A percentile compares a stretch with the other conserved stretches of the same genome.
phyloP scores from a whole-genome alignment of 2,329 filamentous ascomycete species.

The Beauveria asiatica region DNA sequence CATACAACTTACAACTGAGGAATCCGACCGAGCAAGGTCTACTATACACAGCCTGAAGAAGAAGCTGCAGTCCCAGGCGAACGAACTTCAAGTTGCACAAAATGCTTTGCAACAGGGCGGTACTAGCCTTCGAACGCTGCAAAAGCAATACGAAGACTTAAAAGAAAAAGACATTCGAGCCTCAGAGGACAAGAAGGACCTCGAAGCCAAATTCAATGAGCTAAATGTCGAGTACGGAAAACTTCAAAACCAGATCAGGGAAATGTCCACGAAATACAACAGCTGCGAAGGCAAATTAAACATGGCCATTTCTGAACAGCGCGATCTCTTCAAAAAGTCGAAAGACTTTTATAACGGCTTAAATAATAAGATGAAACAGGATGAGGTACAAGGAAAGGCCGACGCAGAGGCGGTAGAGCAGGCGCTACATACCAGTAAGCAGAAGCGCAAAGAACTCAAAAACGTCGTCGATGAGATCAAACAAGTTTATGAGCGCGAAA shows the following conservation, averaged over 20 bases:
- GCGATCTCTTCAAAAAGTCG: slow-evolving; percentile 9
- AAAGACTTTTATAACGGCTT: slow-evolving; percentile 2
- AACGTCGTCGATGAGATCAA: background rate
- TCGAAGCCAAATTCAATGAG: slow-evolving; percentile 9
- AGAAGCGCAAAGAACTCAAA: slow-evolving; percentile 1
- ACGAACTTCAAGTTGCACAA: slow-evolving; percentile 19
- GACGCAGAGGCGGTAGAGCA: background rate
- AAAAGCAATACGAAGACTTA: background rate
- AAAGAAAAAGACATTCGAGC: background rate
- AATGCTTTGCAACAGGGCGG: background rate
- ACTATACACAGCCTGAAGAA: slow-evolving; percentile 7
- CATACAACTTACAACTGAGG: slow-evolving; percentile 8
- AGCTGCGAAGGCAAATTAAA: background rate
- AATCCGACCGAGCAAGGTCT: slow-evolving; percentile 9
- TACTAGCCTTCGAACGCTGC: background rate
- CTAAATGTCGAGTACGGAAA: slow-evolving; percentile 2
- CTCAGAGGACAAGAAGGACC: background rate
- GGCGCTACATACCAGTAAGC: background rate
- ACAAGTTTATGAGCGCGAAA: background rate
- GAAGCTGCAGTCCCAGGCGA: slow-evolving; percentile 1
- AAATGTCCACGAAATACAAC: background rate
- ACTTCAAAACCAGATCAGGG: background rate
- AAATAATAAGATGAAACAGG: background rate
- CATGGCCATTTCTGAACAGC: slow-evolving; percentile 6
- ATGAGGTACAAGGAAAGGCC: background rate